Evolutionary conservation across 1,284 basidiomycete species (phyloP), one percentile per base, ranked within the genome.

Genomic region (Ustilago hordei): DNA sequence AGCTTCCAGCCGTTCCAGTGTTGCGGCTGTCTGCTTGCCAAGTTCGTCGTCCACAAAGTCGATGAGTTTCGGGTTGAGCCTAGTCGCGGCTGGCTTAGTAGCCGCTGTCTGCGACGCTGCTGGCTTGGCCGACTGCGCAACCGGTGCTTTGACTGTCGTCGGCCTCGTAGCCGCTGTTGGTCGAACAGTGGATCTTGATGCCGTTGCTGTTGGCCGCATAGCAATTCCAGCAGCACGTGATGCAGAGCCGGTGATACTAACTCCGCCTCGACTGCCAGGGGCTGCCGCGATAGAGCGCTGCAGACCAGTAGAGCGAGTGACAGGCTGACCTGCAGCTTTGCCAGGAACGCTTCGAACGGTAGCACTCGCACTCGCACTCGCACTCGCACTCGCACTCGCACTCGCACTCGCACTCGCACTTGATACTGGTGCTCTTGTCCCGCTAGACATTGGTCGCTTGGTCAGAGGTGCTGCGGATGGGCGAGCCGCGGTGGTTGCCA

Each of bases 11-110:
- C 59, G 60, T 28, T 58, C 32, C 1, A 75, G 55, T 36, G 62
- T 48, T 3, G 66, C 72, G 17, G 60, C 66, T 3, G 72, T 69
- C 6, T 69, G 66, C 56, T 60, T 62, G 65, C 75, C 75, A 1
- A 77, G 65, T 4, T 77, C 75, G 32, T 77, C 75, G 17, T 77
- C 54, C 1, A 64, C 66, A 60, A 77, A 72, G 47, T 77, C 75
- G 17, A 69, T 55, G 34, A 77, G 57, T 55, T 69, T 63, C 8
- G 69, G 69, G 34, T 77, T 72, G 36, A 77, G 45, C 28, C n/a
- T 36, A n/a, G 60, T 70, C 11, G 43, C 38, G 6, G 43, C 36
- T n/a, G 50, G 50, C 55, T 61, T 61, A 17, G 54, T 1, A 17
- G 31, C 28, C 34, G 53, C 52, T 57, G 35, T 5, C 43, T 67